Conservation (phyloP, 208 protist genomes). For the Porcisia deanei region DNA sequence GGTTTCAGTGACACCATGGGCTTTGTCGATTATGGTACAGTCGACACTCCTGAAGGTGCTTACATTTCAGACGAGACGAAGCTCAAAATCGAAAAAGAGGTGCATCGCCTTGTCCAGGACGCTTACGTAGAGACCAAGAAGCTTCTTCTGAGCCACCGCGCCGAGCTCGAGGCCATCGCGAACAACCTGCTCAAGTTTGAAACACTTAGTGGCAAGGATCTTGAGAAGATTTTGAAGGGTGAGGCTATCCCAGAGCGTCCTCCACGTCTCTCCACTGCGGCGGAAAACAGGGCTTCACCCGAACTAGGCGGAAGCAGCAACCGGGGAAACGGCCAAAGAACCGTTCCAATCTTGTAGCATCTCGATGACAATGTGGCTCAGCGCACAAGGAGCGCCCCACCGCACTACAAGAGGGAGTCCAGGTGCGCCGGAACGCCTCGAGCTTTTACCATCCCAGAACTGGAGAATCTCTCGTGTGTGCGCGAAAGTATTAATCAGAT, state of each 20-base stretch:
- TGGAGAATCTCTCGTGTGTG: neutral
- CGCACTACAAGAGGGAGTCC: neutral
- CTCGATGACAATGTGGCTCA: neutral
- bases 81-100: slow-evolving; percentile 83
- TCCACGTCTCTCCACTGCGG: slow-evolving; percentile 26
- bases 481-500: neutral
- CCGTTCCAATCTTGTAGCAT: slow-evolving; percentile 41
- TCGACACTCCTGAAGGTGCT: slow-evolving; percentile 73
- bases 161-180: slow-evolving; percentile 77
- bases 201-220: slow-evolving; percentile 80
- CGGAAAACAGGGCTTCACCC: slow-evolving; percentile 21
- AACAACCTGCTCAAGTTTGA: slow-evolving; percentile 86
- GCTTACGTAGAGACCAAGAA: slow-evolving; percentile 78
- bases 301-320: slow-evolving; percentile 16
- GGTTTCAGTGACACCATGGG: slow-evolving; percentile 89
- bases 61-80: slow-evolving; percentile 93
- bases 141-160: slow-evolving; percentile 60
- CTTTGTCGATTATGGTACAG: slow-evolving; percentile 86
- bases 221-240: slow-evolving; percentile 77
- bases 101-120: slow-evolving; percentile 62
- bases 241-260: slow-evolving; percentile 56
- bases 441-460: neutral
- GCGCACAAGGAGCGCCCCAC: neutral
- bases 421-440: neutral
- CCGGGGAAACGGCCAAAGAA: slow-evolving; percentile 21